phyloP scores from a whole-genome alignment of 1,284 basidiomycete genomes.

The Ganoderma multipileum region DNA sequence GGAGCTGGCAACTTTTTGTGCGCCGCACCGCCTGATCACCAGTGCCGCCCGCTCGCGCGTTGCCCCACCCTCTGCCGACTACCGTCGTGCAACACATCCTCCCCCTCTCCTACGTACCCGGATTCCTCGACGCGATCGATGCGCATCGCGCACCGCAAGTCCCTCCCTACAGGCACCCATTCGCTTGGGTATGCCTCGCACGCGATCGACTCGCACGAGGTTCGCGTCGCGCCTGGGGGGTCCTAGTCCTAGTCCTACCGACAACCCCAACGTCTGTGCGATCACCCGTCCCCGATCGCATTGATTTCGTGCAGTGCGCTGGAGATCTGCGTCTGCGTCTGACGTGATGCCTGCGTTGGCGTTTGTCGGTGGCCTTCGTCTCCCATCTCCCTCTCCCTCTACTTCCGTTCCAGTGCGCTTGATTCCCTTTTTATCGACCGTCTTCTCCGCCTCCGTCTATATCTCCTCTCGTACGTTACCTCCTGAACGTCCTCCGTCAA shows the following conservation, averaged over 20 bases:
- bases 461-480: neutral
- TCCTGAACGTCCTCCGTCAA: neutral
- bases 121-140: neutral
- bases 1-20: neutral
- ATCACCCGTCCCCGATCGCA: neutral
- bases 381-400: neutral
- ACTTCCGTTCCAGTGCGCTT: neutral
- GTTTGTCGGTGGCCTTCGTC: neutral
- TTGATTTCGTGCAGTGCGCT: conserved; percentile 3
- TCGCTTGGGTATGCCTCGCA: neutral
- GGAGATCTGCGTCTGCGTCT: conserved; percentile 1
- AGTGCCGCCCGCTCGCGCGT: neutral
- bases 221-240: neutral
- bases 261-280: neutral
- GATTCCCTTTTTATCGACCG: neutral
- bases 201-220: neutral
- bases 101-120: neutral
- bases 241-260: neutral
- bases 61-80: neutral
- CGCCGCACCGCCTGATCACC: conserved; percentile 2
- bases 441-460: neutral
- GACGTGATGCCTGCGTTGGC: neutral
- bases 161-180: neutral
- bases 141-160: neutral
- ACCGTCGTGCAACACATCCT: neutral